These are phyloP conservation scores for Fusarium brevicatenulatum DNA, from an alignment of 2,329 filamentous ascomycete species.

Conservation along the genomic window DNA sequence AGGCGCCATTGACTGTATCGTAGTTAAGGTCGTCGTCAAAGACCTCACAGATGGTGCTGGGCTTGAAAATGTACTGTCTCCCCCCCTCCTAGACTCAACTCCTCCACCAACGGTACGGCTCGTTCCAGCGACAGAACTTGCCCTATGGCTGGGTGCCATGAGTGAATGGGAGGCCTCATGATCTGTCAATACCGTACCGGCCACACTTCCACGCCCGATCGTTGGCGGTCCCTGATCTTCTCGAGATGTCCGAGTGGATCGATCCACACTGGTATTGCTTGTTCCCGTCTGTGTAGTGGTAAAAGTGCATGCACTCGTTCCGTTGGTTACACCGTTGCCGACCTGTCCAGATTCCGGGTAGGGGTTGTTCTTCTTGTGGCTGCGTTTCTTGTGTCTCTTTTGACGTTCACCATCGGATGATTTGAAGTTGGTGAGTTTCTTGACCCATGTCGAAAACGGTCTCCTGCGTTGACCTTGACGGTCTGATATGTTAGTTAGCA, in stretches of 20 bases:
- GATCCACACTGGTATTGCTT: conserved; percentile 64
- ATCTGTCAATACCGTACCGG: conserved; percentile 86
- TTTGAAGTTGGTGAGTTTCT: conserved; percentile 90
- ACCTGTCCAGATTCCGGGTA: conserved; percentile 83
- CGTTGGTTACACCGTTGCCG: conserved; percentile 45
- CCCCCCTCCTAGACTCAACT: conserved; percentile 74
- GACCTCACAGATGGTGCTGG: conserved; percentile 84
- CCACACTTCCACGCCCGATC: conserved; percentile 76
- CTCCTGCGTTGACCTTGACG: conserved; percentile 75
- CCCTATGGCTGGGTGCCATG: conserved; percentile 77
- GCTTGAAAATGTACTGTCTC: conserved; percentile 81
- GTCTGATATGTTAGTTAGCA: conserved; percentile 65
- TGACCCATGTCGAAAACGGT: conserved; percentile 94
- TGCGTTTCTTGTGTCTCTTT: conserved; percentile 63
- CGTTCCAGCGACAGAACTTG: conserved; percentile 76
- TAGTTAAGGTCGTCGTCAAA: conserved; percentile 84
- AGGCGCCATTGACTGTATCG: conserved; percentile 79
- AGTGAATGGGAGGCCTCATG: conserved; percentile 80
- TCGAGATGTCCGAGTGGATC: conserved; percentile 69
- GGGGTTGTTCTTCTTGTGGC: conserved; percentile 85
- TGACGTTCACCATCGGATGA: conserved; percentile 66
- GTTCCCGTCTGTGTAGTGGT: conserved; percentile 64
- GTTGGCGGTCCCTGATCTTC: conserved; percentile 68
- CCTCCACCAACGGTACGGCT: conserved; percentile 74
- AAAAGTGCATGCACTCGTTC: conserved; percentile 64